Base-by-base conservation (phyloP, 192 early-diverging fungal genomes). In the Funneliformis mosseae region DNA sequence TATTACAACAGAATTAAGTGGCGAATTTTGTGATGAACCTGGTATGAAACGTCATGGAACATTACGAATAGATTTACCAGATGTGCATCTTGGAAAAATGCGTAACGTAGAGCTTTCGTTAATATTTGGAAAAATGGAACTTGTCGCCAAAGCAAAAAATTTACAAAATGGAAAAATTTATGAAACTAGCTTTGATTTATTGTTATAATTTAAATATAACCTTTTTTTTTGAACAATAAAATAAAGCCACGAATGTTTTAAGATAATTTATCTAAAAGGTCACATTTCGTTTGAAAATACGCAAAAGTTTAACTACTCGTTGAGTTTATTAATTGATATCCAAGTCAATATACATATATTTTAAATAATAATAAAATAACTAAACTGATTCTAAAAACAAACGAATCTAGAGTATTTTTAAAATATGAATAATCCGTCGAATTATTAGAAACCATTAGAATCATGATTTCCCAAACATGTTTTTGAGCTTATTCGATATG, bases 81-180 rank as follows among this genome's bases (percentile, higher is more conserved):
- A 78, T 68, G 8, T 10, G 11, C 45, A 78, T 42, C 1, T n/a
- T 27, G 77, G 64, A 5, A 39, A 8, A n/a, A 69, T 55, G 12
- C 63, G 77, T 7, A 23, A 21, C 0, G 23, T 78, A 11, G 45
- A 69, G 33, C 69, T 68, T 67, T 45, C 64, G 2, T 59, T 78
- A 8, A 68, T 38, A 46, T 78, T 78, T 48, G 62, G 63, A 0
- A 68, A 45, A 38, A 48, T 68, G 39, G 77, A 78, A 48, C 23
- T 78, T 48, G 25, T 68, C 33, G 77, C 77, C 8, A 48, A 10
- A n/a, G 77, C 77, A 6, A 66, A n/a, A 21, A 78, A 69, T 28
- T 46, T 68, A 39, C 38, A 39, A 66, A 78, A 43, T 42, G 43
- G 43, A 0, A 23, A 16, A 50, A n/a, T 69, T 14, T 78, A 78